phyloP scores from a whole-genome alignment of 495 filamentous ascomycete species.

The Trichocladium uniseriatum region DNA sequence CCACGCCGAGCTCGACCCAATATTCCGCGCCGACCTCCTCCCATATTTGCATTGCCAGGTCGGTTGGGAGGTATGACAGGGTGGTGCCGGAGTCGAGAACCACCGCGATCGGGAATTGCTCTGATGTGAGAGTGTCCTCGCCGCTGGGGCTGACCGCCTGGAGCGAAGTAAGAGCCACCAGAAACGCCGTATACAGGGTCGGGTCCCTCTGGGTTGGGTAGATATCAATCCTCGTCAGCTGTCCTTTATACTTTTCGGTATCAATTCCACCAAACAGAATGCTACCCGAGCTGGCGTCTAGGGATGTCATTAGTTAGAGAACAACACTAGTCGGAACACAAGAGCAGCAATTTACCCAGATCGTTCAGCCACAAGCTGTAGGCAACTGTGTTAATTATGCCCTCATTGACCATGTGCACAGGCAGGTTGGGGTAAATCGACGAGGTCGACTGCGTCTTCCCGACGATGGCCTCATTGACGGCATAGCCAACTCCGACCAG shows the following conservation, averaged over 20 bases:
- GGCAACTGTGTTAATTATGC: conserved; percentile 68
- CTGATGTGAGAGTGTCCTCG: conserved; percentile 41
- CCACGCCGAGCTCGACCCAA: conserved; percentile 35
- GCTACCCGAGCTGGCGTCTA: conserved; percentile 34
- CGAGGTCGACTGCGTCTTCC: conserved; percentile 23
- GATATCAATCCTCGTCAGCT: conserved; percentile 58
- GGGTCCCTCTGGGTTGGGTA: conserved; percentile 37
- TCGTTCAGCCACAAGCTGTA: conserved; percentile 91
- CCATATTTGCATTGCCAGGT: conserved; percentile 56
- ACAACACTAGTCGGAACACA: neutral
- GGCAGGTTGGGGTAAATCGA: conserved; percentile 70
- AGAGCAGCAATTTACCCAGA: conserved; percentile 39
- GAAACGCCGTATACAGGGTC: conserved; percentile 47
- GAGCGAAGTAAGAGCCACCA: conserved; percentile 61
- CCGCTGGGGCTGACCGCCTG: conserved; percentile 37
- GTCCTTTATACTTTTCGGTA: conserved; percentile 69
- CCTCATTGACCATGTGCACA: conserved; percentile 59
- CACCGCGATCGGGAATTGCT: conserved; percentile 50
- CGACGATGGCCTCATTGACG: conserved; percentile 65
- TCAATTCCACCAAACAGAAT: conserved; percentile 86
- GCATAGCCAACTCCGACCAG: conserved; percentile 84
- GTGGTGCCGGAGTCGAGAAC: conserved; percentile 87
- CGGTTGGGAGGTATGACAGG: conserved; percentile 71
- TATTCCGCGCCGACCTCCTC: conserved; percentile 57
- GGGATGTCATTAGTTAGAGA: neutral